Evolutionary conservation across 2,329 filamentous ascomycete species (phyloP).

Genomic region (Trichoderma gracile): DNA sequence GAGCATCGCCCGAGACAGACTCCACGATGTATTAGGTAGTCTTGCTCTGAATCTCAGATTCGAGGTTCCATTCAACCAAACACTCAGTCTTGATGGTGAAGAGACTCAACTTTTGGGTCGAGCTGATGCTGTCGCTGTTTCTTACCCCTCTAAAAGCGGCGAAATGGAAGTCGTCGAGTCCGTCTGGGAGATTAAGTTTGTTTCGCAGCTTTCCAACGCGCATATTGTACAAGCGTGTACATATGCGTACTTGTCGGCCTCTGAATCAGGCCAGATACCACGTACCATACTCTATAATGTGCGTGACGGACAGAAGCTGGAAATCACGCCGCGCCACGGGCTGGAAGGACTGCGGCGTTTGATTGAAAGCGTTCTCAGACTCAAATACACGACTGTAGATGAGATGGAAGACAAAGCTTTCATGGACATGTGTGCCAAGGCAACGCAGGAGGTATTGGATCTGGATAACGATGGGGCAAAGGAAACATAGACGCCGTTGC

Average conservation of each 20-base stretch:
- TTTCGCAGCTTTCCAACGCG: slow-evolving; percentile 31
- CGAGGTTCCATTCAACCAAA: too few relatives aligned
- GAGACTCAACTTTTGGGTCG: neutral
- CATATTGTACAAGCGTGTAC: slow-evolving; percentile 34
- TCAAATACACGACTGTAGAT: neutral
- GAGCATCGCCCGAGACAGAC: too few relatives aligned
- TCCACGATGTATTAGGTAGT: too few relatives aligned
- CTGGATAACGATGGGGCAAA: neutral
- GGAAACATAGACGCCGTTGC: neutral
- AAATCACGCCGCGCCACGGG: neutral
- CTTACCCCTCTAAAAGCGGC: neutral
- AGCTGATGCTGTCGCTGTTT: neutral
- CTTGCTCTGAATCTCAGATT: too few relatives aligned
- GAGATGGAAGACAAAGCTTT: neutral
- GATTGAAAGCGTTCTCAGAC: neutral
- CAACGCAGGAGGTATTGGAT: neutral
- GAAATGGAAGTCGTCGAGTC: neutral
- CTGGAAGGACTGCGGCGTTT: neutral
- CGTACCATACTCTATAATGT: slow-evolving; percentile 13
- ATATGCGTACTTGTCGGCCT: slow-evolving; percentile 33
- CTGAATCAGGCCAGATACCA: neutral
- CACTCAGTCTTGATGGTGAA: too few relatives aligned
- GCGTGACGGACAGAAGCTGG: slow-evolving; percentile 5
- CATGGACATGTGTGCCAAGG: neutral
- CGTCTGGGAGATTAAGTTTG: slow-evolving; percentile 39